Conservation (phyloP, 169 alveolate species). For the Toxoplasma gondii region DNA sequence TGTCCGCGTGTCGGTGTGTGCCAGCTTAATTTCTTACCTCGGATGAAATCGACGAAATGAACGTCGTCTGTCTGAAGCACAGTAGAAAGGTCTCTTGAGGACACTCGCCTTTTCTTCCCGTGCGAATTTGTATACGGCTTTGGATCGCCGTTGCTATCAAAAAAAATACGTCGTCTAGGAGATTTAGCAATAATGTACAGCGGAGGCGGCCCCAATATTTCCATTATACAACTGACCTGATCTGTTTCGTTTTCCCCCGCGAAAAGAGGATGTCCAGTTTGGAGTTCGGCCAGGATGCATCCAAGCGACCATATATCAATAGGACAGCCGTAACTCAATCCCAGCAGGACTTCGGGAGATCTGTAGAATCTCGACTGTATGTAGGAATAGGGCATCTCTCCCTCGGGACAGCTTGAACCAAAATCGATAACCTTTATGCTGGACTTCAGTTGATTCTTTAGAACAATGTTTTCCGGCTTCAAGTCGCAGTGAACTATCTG, state of each 20-base stretch:
- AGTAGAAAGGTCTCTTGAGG: neutral
- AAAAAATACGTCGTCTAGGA: slow-evolving; percentile 41
- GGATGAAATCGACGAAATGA: slow-evolving; percentile 43
- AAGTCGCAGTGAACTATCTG: slow-evolving; percentile 93
- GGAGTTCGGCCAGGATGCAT: slow-evolving; percentile 96
- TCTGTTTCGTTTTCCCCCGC: slow-evolving; percentile 77
- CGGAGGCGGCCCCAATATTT: slow-evolving; percentile 70
- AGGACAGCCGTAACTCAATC: slow-evolving; percentile 96
- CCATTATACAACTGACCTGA: slow-evolving; percentile 82
- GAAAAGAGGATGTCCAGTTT: slow-evolving; percentile 87
- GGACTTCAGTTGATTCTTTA: slow-evolving; percentile 59
- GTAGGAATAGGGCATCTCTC: slow-evolving; percentile 90
- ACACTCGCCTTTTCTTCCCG: neutral
- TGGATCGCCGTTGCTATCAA: slow-evolving; percentile 11
- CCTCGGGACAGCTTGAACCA: slow-evolving; percentile 95
- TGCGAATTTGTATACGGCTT: neutral
- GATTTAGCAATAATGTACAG: slow-evolving; percentile 32
- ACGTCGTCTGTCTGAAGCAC: slow-evolving; percentile 28
- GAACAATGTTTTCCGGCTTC: slow-evolving; percentile 94
- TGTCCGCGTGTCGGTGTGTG: no score
- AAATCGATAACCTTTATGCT: slow-evolving; percentile 95
- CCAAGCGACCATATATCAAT: slow-evolving; percentile 99
- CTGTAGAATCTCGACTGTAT: slow-evolving; percentile 96
- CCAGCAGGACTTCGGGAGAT: slow-evolving; percentile 97
- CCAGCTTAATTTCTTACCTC: neutral